Conservation (phyloP, 2,329 filamentous ascomycete species). For the Talaromyces sp. region DNA sequence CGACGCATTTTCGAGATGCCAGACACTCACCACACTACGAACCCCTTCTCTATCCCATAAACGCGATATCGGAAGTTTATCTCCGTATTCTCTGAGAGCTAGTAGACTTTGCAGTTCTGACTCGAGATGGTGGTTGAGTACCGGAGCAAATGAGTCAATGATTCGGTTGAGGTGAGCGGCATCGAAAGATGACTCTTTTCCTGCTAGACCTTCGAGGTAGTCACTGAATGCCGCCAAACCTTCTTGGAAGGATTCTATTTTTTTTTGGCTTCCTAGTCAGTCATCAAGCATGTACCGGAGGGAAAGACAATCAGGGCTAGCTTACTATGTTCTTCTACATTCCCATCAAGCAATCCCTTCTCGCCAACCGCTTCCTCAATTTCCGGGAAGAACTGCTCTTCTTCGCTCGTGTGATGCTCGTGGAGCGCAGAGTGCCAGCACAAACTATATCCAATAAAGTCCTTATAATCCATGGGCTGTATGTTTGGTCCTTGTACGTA, state of each 20-base stretch:
- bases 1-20: neutral
- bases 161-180: conserved; percentile 9
- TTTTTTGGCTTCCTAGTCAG: neutral
- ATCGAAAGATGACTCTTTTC: conserved; percentile 8
- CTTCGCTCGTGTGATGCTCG: conserved; percentile 37
- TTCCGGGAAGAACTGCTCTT: conserved; percentile 33
- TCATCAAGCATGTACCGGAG: neutral
- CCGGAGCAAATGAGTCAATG: conserved; percentile 13
- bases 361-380: conserved; percentile 29
- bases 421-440: conserved; percentile 36
- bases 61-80: conserved; percentile 1
- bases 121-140: conserved; percentile 10
- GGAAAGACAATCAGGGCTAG: neutral
- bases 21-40: conserved; percentile 12
- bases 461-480: conserved; percentile 28
- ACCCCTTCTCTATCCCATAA: conserved; percentile 12
- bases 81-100: conserved; percentile 8
- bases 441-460: conserved; percentile 35
- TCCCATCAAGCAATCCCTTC: conserved; percentile 30
- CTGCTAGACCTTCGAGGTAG: conserved; percentile 9
- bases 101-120: conserved; percentile 3
- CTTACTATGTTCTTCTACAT: conserved; percentile 33
- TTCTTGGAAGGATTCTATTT: conserved; percentile 4
- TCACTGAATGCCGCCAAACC: neutral
- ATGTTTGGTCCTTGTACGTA: conserved; percentile 31